Percentiles rank a stretch among this genome's conserved stretches.
phyloP scores from a whole-genome alignment of 225 moss, liverwort and hornwort species.

The Marchantia paleacea region DNA sequence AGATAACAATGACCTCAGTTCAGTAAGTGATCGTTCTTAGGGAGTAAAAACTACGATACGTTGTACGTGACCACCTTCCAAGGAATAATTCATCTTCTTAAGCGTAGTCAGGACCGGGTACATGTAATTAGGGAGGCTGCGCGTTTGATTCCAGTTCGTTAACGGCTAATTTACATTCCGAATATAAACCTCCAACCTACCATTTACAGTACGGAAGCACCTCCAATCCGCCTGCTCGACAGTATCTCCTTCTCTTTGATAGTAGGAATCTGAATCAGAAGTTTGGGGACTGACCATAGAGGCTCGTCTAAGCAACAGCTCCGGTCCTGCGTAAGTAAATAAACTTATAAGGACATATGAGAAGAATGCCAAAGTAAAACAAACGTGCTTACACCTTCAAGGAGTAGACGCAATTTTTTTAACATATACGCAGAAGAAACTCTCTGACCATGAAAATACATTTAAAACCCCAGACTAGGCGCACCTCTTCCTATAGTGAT shows the following conservation, averaged over 20 bases:
- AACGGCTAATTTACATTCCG: neutral
- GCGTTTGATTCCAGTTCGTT: neutral
- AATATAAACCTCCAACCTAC: slow-evolving; percentile 26
- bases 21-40: too few species aligned
- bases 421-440: neutral
- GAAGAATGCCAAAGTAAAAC: neutral
- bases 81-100: too few species aligned
- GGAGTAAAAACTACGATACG: too few species aligned
- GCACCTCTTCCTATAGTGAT: slow-evolving; percentile 74
- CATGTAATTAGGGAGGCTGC: neutral
- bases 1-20: too few species aligned
- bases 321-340: slow-evolving; percentile 43
- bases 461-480: too few species aligned
- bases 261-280: slow-evolving; percentile 53
- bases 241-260: slow-evolving; percentile 56
- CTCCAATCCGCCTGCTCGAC: slow-evolving; percentile 70
- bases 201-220: slow-evolving; percentile 61
- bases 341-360: neutral
- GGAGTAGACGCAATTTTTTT: neutral
- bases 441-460: neutral
- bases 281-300: slow-evolving; percentile 49
- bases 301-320: slow-evolving; percentile 54
- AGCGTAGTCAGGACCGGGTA: too few species aligned
- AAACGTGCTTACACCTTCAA: neutral
- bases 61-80: too few species aligned